phyloP scores from a whole-genome alignment of 768 basidiomycete genomes.

The Pholiota molesta region DNA sequence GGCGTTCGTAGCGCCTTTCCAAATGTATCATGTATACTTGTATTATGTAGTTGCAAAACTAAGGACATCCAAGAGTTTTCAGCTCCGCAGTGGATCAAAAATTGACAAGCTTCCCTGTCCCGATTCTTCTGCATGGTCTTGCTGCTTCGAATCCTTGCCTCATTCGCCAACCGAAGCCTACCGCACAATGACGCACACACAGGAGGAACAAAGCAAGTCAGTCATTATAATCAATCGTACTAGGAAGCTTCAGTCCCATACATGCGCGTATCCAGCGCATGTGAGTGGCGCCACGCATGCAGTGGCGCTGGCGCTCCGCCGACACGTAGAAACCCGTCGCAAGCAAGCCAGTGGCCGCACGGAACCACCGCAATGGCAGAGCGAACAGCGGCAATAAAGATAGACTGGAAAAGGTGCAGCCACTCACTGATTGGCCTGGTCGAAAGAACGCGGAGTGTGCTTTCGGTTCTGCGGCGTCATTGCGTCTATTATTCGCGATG shows the following conservation, averaged over 20 bases:
- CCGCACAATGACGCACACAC: neutral
- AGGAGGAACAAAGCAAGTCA: neutral
- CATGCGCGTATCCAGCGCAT: neutral
- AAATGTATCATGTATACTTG: neutral
- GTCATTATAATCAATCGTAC: neutral
- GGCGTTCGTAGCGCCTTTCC: neutral
- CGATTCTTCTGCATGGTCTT: constrained; percentile 11
- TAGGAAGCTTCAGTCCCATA: neutral
- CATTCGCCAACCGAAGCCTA: constrained; percentile 34
- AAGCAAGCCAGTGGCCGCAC: neutral
- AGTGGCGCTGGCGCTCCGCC: neutral
- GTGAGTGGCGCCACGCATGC: neutral
- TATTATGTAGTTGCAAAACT: neutral
- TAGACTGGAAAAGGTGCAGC: neutral
- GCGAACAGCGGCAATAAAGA: constrained; percentile 6
- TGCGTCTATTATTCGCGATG: no score
- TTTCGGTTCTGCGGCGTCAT: constrained; percentile 60
- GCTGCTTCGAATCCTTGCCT: constrained; percentile 31
- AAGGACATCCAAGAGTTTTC: neutral
- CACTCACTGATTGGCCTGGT: constrained; percentile 53
- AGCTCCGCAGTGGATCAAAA: constrained; percentile 14
- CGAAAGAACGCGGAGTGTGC: constrained; percentile 56
- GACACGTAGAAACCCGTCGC: neutral
- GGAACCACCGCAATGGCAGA: neutral
- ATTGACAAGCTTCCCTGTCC: constrained; percentile 15